Evolutionary conservation across 202 grass and related monocot genomes (phyloP).

Genomic region (Carex sylvatica): DNA sequence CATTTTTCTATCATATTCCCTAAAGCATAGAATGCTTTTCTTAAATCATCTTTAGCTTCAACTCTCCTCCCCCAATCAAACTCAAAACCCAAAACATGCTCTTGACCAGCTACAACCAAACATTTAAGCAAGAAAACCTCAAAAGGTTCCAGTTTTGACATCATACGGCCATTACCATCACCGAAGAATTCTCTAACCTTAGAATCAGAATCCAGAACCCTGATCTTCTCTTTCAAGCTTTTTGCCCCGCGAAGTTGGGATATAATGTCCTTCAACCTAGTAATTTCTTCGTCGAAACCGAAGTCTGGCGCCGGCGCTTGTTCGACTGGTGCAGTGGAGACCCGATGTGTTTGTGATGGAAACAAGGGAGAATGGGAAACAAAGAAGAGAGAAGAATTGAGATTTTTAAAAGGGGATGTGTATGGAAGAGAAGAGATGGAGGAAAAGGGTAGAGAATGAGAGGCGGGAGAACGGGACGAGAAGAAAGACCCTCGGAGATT

Average conservation of each 20-base stretch:
- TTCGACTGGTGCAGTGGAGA: slow-evolving; percentile 51
- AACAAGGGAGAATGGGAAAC: slow-evolving; percentile 30
- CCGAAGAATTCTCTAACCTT: slow-evolving; percentile 61
- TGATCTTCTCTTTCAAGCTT: slow-evolving; percentile 49
- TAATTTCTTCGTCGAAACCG: slow-evolving; percentile 47
- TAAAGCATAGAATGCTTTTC: slow-evolving; percentile 61
- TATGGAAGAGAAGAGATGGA: slow-evolving; percentile 12
- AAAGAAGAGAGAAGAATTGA: slow-evolving; percentile 34
- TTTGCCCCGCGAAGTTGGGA: slow-evolving; percentile 38
- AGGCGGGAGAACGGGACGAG: slow-evolving; percentile 24
- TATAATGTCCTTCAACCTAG: slow-evolving; percentile 45
- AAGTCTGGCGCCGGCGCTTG: slow-evolving; percentile 26
- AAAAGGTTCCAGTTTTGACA: slow-evolving; percentile 31
- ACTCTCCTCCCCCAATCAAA: slow-evolving; percentile 43
- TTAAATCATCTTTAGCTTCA: slow-evolving; percentile 44
- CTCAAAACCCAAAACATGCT: slow-evolving; percentile 72
- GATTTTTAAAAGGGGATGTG: slow-evolving; percentile 15
- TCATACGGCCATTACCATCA: background rate
- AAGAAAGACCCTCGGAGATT: slow-evolving; percentile 26
- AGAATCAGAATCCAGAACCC: slow-evolving; percentile 57
- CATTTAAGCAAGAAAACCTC: slow-evolving; percentile 83
- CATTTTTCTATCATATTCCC: slow-evolving; percentile 66
- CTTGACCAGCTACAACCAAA: slow-evolving; percentile 77
- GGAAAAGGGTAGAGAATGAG: slow-evolving; percentile 8
- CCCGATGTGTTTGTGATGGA: slow-evolving; percentile 29